A percentile compares a stretch with the other conserved stretches of the same genome.
Evolutionary conservation across 2,329 filamentous ascomycete genomes (phyloP).

Genomic region (Clonostachys byssicola): DNA sequence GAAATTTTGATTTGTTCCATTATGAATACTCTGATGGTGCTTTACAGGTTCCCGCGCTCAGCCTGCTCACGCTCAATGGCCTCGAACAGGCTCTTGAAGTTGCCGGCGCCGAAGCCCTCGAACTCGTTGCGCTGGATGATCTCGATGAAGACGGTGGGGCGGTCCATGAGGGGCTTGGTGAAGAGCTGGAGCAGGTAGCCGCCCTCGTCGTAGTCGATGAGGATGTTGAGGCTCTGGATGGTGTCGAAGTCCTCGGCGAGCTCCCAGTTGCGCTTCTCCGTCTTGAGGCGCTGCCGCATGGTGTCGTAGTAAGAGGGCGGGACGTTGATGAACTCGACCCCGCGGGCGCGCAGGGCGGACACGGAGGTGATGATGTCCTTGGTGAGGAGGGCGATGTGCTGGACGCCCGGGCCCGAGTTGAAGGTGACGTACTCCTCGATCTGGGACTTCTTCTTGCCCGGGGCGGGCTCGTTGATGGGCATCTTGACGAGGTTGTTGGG

Average conservation of each 20-base stretch:
- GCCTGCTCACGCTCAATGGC: slow-evolving; percentile 93
- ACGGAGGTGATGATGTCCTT: slow-evolving; percentile 76
- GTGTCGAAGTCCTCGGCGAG: slow-evolving; percentile 77
- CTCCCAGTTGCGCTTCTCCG: slow-evolving; percentile 53
- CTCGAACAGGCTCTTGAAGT: slow-evolving; percentile 94
- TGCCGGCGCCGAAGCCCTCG: slow-evolving; percentile 88
- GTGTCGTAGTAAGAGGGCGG: slow-evolving; percentile 81
- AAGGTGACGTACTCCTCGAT: slow-evolving; percentile 93
- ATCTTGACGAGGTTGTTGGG: slow-evolving; percentile 88
- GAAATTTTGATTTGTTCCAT: too few species aligned
- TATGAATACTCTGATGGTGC: not conserved
- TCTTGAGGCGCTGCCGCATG: slow-evolving; percentile 70
- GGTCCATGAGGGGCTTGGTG: slow-evolving; percentile 87
- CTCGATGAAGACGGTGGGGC: slow-evolving; percentile 93
- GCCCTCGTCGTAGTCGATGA: slow-evolving; percentile 93
- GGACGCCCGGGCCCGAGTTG: slow-evolving; percentile 84
- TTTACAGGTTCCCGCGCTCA: slow-evolving; percentile 72
- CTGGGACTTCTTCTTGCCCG: slow-evolving; percentile 85
- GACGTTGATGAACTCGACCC: slow-evolving; percentile 89
- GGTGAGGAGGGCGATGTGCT: slow-evolving; percentile 88
- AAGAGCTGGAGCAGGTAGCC: slow-evolving; percentile 79
- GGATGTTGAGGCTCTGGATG: slow-evolving; percentile 73
- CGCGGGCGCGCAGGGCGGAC: slow-evolving; percentile 73
- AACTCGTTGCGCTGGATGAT: slow-evolving; percentile 93
- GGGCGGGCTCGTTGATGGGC: slow-evolving; percentile 95